Evolutionary conservation across 2,329 filamentous ascomycete genomes (phyloP).

Genomic region (Byssothecium circinans): DNA sequence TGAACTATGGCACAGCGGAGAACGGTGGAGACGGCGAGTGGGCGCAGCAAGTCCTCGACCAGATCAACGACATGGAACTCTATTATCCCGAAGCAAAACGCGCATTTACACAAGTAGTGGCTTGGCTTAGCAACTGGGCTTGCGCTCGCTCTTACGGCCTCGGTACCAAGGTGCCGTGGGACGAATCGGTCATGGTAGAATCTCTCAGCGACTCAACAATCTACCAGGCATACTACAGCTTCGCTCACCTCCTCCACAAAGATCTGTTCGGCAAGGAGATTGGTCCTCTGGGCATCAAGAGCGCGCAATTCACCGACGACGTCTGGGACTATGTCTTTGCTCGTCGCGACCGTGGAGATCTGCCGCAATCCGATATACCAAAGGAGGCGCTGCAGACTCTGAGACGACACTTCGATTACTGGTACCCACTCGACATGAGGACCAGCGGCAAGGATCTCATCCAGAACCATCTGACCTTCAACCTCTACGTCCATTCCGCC

Average conservation of each 20-base stretch:
- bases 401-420: slow-evolving; percentile 93
- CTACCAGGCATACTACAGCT: slow-evolving; percentile 75
- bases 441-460: slow-evolving; percentile 76
- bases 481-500: slow-evolving; percentile 89
- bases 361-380: slow-evolving; percentile 71
- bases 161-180: slow-evolving; percentile 94
- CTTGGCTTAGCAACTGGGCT: slow-evolving; percentile 86
- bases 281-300: slow-evolving; percentile 55
- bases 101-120: slow-evolving; percentile 77
- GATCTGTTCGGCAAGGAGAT: slow-evolving; percentile 76
- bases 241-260: slow-evolving; percentile 68
- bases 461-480: slow-evolving; percentile 91
- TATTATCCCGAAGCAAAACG: slow-evolving; percentile 65
- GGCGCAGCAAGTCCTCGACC: slow-evolving; percentile 65
- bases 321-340: slow-evolving; percentile 97
- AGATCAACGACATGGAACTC: slow-evolving; percentile 66
- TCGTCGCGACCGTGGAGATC: slow-evolving; percentile 69
- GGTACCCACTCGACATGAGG: slow-evolving; percentile 88
- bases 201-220: slow-evolving; percentile 88
- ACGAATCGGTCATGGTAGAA: slow-evolving; percentile 86
- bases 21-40: slow-evolving; percentile 73
- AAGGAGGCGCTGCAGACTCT: slow-evolving; percentile 74
- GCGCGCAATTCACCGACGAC: slow-evolving; percentile 90
- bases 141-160: slow-evolving; percentile 90
- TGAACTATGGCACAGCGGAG: slow-evolving; percentile 76